Evolutionary conservation across 495 filamentous ascomycete species (phyloP).

Genomic region (Xylaria curta): DNA sequence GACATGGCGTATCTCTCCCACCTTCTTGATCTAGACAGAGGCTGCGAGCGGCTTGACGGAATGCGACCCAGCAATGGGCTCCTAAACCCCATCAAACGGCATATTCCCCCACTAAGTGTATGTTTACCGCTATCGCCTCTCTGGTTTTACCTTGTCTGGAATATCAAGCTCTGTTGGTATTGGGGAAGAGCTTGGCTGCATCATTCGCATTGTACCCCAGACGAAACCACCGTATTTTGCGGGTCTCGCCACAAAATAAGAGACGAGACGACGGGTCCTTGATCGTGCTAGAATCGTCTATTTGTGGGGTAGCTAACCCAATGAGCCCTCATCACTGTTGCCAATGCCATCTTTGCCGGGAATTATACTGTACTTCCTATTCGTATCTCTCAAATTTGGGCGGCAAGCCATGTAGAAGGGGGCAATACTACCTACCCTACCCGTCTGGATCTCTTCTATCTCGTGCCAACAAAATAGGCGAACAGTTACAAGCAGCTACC

Average conservation of each 20-base stretch:
- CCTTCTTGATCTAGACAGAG: constrained; percentile 20
- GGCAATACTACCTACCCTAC: too few relatives aligned
- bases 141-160: constrained; percentile 4
- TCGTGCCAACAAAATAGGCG: neutral
- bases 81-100: neutral
- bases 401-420: too few relatives aligned
- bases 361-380: neutral
- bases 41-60: constrained; percentile 17
- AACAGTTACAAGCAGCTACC: neutral
- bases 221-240: neutral
- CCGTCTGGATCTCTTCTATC: neutral
- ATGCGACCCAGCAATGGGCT: neutral
- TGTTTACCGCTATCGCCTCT: neutral
- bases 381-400: neutral
- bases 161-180: neutral
- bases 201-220: neutral
- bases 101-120: constrained; percentile 1
- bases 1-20: constrained; percentile 16
- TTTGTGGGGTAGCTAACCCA: neutral
- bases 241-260: neutral
- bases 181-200: constrained; percentile 11
- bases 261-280: neutral
- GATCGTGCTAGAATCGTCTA: neutral
- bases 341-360: neutral
- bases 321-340: neutral